phyloP scores from a whole-genome alignment of 106 monocot species.

The Chionographis japonica region DNA sequence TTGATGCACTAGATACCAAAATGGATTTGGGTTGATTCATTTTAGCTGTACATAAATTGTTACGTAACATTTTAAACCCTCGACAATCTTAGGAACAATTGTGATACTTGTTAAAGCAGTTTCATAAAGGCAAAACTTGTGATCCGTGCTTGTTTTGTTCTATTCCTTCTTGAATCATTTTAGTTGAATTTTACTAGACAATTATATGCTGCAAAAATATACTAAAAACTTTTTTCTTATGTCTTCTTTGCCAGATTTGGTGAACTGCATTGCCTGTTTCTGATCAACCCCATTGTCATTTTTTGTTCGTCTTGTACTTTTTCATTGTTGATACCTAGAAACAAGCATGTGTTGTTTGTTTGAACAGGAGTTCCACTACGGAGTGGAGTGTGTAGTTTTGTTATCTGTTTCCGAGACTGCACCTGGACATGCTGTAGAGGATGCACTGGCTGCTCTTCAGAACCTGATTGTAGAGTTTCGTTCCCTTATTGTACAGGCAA shows the following conservation, averaged over 20 bases:
- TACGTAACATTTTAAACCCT: too few relatives aligned
- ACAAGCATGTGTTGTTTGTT: background rate
- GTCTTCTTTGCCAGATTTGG: too few relatives aligned
- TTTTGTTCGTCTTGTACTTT: background rate
- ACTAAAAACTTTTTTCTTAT: too few relatives aligned
- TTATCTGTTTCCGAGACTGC: slow-evolving; percentile 46
- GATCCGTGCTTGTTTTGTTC: too few relatives aligned
- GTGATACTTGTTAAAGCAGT: too few relatives aligned
- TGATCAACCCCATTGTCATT: background rate
- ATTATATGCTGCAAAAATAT: too few relatives aligned
- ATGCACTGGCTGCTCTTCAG: slow-evolving; percentile 52
- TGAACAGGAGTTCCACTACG: slow-evolving; percentile 77
- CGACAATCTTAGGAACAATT: too few relatives aligned
- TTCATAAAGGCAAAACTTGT: too few relatives aligned
- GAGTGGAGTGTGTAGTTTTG: slow-evolving; percentile 72
- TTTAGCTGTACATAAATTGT: too few relatives aligned
- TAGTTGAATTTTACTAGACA: too few relatives aligned
- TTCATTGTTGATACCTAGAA: too few relatives aligned
- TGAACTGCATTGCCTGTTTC: background rate
- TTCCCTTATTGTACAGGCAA: slow-evolving; percentile 72
- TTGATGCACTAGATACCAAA: background rate
- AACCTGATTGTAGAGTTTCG: slow-evolving; percentile 37
- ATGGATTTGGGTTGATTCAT: background rate
- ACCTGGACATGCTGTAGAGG: slow-evolving; percentile 41
- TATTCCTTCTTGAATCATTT: too few relatives aligned